Evolutionary conservation across 352 stramenopile species (phyloP), one percentile per base, ranked within the genome.

Genomic region (Phytopythium cucurbitacearum): DNA sequence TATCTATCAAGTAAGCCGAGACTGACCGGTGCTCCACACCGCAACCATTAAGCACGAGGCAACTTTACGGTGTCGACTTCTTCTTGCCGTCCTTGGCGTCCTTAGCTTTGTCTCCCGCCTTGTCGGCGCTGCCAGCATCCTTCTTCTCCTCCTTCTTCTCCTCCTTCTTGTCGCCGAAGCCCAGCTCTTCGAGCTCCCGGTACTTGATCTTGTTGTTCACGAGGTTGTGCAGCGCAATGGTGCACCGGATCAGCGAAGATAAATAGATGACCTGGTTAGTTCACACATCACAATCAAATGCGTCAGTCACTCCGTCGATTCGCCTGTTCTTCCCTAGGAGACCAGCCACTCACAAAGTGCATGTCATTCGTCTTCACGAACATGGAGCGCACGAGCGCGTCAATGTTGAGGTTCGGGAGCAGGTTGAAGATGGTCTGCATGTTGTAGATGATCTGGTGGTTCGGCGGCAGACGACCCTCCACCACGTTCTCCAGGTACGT

Each of bases 281-380:
- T 32, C 40, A 48, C 32, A 53, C 41, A 61, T 54, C 34, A 51
- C 3, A 34, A 13, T 62, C 13, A 15, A n/a, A 51, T 44, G 55
- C 33, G n/a, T 60, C 4, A 28, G 53, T 54, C 35, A 54, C 35
- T 35, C 40, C 8, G 10, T 46, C 8, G 10, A 21, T 37, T 37
- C 7, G 38, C 3, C 32, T 16, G 36, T 42, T 13, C 5, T 10
- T 36, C 10, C 9, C 11, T 28, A 9, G 11, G 5, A 13, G 21
- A 42, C 0, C 35, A 8, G 28, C 6, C 4, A 93, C 69, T 64
- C 88, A 97, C 91, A 56, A 99, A 96, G 76, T 99, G 93, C 92
- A 99, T 99, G 80, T 99, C 97, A 81, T 99, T 99, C 33, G 97
- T 99, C 85, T 99, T 99, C 61, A 99, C 92, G 61, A 99, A 91